phyloP scores from a whole-genome alignment of 768 basidiomycete species.

The Suillus occidentalis region DNA sequence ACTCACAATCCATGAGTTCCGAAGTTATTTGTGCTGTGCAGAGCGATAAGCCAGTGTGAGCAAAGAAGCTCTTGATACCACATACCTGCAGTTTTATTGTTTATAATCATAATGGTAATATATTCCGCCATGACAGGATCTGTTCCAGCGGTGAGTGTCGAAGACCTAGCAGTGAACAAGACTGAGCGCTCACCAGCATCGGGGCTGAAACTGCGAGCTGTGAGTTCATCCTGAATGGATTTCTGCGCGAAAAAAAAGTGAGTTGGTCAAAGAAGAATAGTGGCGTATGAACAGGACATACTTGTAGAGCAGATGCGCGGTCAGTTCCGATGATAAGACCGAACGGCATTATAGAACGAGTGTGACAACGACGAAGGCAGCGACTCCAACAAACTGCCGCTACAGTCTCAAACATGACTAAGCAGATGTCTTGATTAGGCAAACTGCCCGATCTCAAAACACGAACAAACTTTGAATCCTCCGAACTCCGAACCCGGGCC shows the following conservation, averaged over 20 bases:
- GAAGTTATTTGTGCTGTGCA: constrained; percentile 76
- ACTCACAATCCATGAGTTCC: constrained; percentile 79
- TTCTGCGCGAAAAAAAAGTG: constrained; percentile 42
- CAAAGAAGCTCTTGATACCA: constrained; percentile 10
- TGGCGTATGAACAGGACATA: constrained; percentile 29
- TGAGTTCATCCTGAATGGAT: constrained; percentile 82
- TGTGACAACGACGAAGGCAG: constrained; percentile 23
- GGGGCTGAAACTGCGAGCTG: constrained; percentile 66
- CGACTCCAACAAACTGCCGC: constrained; percentile 15
- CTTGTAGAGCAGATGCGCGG: constrained; percentile 70
- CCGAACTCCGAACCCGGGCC: neutral
- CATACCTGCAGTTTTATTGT: constrained; percentile 80
- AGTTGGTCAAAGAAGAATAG: constrained; percentile 5
- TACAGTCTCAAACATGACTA: neutral
- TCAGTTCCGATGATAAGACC: constrained; percentile 80
- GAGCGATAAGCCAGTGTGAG: constrained; percentile 13
- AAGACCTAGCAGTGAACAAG: constrained; percentile 7
- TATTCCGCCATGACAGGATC: constrained; percentile 94
- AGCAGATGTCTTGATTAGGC: neutral
- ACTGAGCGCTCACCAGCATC: constrained; percentile 62
- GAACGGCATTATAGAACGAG: constrained; percentile 54
- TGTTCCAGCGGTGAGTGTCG: constrained; percentile 29
- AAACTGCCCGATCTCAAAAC: neutral
- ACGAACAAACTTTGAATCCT: neutral
- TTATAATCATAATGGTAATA: constrained; percentile 93